A percentile compares a stretch with the other conserved stretches of the same genome.
Conservation (phyloP, 139 green algal genomes). For the Chlorella sp. region DNA sequence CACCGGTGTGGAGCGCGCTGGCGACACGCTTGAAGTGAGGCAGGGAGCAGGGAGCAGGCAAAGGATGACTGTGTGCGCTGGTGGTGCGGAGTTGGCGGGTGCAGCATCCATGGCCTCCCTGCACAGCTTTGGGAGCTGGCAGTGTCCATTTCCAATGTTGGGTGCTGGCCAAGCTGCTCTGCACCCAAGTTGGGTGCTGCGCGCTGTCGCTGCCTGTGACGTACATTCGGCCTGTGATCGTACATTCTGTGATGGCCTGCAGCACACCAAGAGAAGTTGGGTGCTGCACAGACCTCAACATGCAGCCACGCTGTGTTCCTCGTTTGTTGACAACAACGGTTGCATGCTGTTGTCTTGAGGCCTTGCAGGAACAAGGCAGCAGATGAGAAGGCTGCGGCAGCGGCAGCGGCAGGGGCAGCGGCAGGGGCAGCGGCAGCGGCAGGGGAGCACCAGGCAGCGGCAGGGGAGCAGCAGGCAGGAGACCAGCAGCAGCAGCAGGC, state of each 20-base stretch:
- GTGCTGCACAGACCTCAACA: too few species aligned
- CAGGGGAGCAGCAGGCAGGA: too few species aligned
- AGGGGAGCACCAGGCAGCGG: not conserved
- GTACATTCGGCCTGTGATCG: too few species aligned
- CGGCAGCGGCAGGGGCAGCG: not conserved
- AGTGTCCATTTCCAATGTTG: too few species aligned
- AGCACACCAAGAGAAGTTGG: too few species aligned
- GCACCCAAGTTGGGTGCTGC: not conserved
- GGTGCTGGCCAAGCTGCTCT: not conserved
- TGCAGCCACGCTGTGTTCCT: too few species aligned
- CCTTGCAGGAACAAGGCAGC: not conserved
- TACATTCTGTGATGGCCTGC: too few species aligned
- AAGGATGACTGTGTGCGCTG: too few species aligned
- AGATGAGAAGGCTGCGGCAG: not conserved
- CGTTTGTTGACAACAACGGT: too few species aligned
- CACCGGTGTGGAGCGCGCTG: slow-evolving; percentile 11
- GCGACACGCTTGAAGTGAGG: not conserved
- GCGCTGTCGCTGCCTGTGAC: too few species aligned
- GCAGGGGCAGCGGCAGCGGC: not conserved
- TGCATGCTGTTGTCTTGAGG: not conserved
- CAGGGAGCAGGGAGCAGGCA: too few species aligned
- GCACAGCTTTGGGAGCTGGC: not conserved
- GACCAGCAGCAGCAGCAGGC: not conserved
- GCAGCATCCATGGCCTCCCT: not conserved
- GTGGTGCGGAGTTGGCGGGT: not conserved